Conservation (phyloP, 306 rosid genomes). For the Comarum palustre region DNA sequence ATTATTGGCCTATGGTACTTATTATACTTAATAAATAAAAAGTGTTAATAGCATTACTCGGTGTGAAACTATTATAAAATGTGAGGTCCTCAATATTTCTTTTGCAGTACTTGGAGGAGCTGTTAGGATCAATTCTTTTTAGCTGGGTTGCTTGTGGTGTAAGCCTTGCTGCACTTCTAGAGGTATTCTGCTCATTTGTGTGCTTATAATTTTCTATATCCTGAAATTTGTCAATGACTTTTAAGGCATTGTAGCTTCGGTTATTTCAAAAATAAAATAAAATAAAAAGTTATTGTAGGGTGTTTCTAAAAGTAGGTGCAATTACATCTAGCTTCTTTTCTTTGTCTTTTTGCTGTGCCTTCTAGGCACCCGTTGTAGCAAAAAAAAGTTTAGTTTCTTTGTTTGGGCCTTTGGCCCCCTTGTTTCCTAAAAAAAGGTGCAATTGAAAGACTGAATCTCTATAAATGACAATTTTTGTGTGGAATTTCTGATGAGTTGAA, state of each 20-base stretch:
- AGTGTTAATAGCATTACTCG: too few relatives aligned
- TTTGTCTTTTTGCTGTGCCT: too few relatives aligned
- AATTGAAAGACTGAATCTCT: not conserved
- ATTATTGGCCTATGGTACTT: not conserved
- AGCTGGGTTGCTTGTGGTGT: constrained; percentile 94
- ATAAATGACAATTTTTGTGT: not conserved
- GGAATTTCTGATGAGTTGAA: not conserved
- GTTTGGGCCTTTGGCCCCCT: too few relatives aligned
- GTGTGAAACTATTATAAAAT: not conserved
- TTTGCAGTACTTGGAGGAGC: constrained; percentile 87
- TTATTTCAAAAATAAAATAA: not conserved
- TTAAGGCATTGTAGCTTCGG: not conserved
- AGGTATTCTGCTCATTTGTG: constrained; percentile 49
- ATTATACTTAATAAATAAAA: not conserved
- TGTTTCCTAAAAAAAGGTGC: too few relatives aligned
- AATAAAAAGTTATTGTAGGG: not conserved
- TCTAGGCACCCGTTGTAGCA: too few relatives aligned
- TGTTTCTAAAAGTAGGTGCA: too few relatives aligned
- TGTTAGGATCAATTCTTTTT: constrained; percentile 74
- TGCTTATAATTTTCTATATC: constrained; percentile 3
- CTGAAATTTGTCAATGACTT: not conserved
- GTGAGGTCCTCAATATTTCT: constrained; percentile 18
- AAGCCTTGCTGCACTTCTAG: constrained; percentile 77
- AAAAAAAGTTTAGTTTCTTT: too few relatives aligned
- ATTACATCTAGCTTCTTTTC: too few relatives aligned